A percentile compares a stretch with the other conserved stretches of the same genome.
Conservation (phyloP, 2,329 filamentous ascomycete genomes). For the Aspergillus quadricinctus region DNA sequence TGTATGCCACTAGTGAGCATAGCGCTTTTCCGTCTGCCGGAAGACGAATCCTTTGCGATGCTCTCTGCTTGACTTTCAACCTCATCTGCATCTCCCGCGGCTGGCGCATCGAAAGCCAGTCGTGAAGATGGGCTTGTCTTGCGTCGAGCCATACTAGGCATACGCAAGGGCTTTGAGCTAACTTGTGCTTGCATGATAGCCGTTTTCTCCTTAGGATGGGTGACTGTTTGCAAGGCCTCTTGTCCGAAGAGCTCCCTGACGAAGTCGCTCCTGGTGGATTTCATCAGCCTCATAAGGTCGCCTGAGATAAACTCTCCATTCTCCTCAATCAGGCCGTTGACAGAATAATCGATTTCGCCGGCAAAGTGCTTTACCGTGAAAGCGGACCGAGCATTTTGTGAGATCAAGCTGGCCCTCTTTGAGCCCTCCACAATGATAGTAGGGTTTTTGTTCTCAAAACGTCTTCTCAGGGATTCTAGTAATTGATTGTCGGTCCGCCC, state of each 20-base stretch:
- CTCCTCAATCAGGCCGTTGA: slow-evolving; percentile 83
- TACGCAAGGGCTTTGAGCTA: slow-evolving; percentile 88
- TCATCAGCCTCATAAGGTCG: slow-evolving; percentile 91
- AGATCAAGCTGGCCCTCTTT: slow-evolving; percentile 84
- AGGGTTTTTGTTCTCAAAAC: slow-evolving; percentile 91
- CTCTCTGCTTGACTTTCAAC: slow-evolving; percentile 31
- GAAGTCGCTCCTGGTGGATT: slow-evolving; percentile 81
- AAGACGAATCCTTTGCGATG: slow-evolving; percentile 20
- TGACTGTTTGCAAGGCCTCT: slow-evolving; percentile 83
- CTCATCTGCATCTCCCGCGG: slow-evolving; percentile 39
- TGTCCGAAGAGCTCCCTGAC: slow-evolving; percentile 91
- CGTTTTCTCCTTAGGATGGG: slow-evolving; percentile 85
- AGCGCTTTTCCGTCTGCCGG: slow-evolving; percentile 34
- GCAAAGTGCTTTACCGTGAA: slow-evolving; percentile 96
- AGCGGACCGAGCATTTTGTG: slow-evolving; percentile 70
- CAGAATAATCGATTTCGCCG: slow-evolving; percentile 90
- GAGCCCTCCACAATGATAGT: slow-evolving; percentile 76
- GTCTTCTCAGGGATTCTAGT: slow-evolving; percentile 82
- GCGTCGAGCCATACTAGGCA: slow-evolving; percentile 84
- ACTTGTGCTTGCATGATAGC: slow-evolving; percentile 95
- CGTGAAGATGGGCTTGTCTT: slow-evolving; percentile 58
- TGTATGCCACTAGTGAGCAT: slow-evolving; percentile 53
- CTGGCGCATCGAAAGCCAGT: slow-evolving; percentile 29
- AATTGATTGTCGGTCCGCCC: slow-evolving; percentile 86
- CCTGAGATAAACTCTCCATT: slow-evolving; percentile 95